A percentile compares a stretch with the other conserved stretches of the same genome.
These are phyloP conservation scores for Mycogone perniciosa DNA, from an alignment of 2,329 filamentous ascomycete species.

Conservation along the genomic window DNA sequence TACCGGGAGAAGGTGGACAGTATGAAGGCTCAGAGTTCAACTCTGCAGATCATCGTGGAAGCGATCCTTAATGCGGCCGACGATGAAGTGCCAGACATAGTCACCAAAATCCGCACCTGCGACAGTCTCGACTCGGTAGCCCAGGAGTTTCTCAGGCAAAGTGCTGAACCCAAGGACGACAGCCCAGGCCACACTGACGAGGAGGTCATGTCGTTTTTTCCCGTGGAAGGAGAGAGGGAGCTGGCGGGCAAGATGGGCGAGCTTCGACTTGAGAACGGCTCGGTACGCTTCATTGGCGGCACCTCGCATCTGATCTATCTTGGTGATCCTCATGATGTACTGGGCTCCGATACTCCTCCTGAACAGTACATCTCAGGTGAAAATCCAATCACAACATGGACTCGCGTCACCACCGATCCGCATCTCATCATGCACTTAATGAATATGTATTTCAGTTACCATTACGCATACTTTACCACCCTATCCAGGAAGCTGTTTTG, in stretches of 20 bases:
- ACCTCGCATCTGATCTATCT: slow-evolving; percentile 90
- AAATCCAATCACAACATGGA: slow-evolving; percentile 79
- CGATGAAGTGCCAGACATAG: slow-evolving; percentile 73
- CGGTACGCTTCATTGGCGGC: slow-evolving; percentile 84
- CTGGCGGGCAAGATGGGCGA: slow-evolving; percentile 91
- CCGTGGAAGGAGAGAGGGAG: slow-evolving; percentile 62
- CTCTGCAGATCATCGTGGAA: slow-evolving; percentile 85
- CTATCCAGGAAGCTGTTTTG: slow-evolving; percentile 83
- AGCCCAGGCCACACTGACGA: slow-evolving; percentile 33
- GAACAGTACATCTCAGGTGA: slow-evolving; percentile 47
- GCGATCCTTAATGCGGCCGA: slow-evolving; percentile 88
- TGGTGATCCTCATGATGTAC: slow-evolving; percentile 39
- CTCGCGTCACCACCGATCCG: slow-evolving; percentile 72
- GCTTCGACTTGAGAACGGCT: slow-evolving; percentile 77
- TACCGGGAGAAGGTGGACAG: slow-evolving; percentile 91
- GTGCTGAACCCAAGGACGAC: slow-evolving; percentile 17
- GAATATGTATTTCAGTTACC: slow-evolving; percentile 98
- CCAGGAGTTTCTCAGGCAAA: slow-evolving; percentile 45
- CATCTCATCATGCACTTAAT: slow-evolving; percentile 79
- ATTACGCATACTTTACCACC: slow-evolving; percentile 93
- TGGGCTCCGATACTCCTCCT: slow-evolving; percentile 35
- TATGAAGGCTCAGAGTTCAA: slow-evolving; percentile 79
- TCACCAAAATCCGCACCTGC: slow-evolving; percentile 82
- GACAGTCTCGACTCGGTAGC: slow-evolving; percentile 58
- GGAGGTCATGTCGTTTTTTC: slow-evolving; percentile 35